Evolutionary conservation across 257 asterid genomes (phyloP), one percentile per base, ranked within the genome.

Genomic region (Lavandula angustifolia): DNA sequence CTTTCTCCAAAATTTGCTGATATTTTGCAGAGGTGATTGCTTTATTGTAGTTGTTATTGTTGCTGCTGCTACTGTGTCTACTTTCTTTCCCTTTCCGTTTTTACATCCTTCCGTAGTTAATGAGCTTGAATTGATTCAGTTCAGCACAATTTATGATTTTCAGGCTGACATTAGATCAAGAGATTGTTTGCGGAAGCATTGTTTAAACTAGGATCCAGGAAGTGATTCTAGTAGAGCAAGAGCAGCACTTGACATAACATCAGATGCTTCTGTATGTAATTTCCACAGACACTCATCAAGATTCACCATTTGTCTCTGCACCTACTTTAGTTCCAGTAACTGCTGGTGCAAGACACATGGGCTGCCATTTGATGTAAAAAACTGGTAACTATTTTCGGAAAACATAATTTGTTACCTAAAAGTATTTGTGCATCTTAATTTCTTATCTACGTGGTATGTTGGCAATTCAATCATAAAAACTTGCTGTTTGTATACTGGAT

Each of bases 121-220:
- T 41, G 61, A 35, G 64, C 41, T 40, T 7, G 31, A 12, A 37
- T 61, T 58, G 54, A 71, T 51, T 59, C 69, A 52, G 57, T 42
- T n/a, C n/a, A n/a, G n/a, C n/a, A 17, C 22, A 43, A 55, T 7
- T 53, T 44, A 12, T 18, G 32, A 4, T 7, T 49, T 47, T 54
- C 18, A 83, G 89, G 89, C 89, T 37, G 89, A 80, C 73, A 83
- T 78, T 17, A 80, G 84, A 74, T 83, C 89, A 29, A 80, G 63
- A 55, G 79, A 43, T 29, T 71, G 42, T 73, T 82, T 83, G 46
- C 75, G 74, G 66, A 78, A 67, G 65, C 74, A 72, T 62, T 82
- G 83, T 49, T 72, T 77, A 37, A 62, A 60, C 76, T 82, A 67
- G 55, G 32, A 4, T 9, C 10, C 31, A 37, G 38, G 46, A 14